These are phyloP conservation scores for Rhizoclosmatium globosum DNA, from an alignment of 192 early-diverging fungal genomes.

Conservation along the genomic window DNA sequence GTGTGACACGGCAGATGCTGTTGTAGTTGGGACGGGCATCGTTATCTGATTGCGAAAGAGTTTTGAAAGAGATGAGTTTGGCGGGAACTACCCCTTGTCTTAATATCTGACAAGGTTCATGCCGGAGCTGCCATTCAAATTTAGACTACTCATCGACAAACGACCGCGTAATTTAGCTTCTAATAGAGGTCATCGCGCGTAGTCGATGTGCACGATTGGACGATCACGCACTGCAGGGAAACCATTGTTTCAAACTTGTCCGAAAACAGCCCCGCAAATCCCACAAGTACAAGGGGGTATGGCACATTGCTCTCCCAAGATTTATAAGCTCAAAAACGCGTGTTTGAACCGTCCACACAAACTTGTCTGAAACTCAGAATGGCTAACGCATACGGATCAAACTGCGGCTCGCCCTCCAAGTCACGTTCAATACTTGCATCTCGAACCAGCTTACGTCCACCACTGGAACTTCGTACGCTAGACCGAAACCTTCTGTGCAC, in stretches of 20 bases:
- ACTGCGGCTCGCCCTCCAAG: background rate
- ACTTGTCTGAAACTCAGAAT: background rate
- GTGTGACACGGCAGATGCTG: background rate
- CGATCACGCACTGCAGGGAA: background rate
- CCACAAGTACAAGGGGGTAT: background rate
- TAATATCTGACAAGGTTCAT: no score
- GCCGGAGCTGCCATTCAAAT: background rate
- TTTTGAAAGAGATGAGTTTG: no score
- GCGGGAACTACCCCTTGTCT: no score
- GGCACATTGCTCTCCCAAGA: background rate
- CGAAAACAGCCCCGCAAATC: background rate
- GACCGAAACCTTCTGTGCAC: background rate
- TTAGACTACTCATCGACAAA: background rate
- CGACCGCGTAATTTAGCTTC: no score
- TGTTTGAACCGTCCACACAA: no score
- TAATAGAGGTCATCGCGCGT: no score
- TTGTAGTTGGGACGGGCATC: background rate
- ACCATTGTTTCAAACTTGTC: background rate
- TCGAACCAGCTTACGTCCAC: background rate
- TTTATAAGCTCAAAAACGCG: no score
- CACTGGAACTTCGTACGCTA: background rate
- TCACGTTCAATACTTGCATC: background rate
- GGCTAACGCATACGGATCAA: background rate
- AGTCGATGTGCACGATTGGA: no score
- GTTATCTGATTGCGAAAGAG: no score